Conservation (phyloP, 768 basidiomycete genomes). For the Boletus edulis region DNA sequence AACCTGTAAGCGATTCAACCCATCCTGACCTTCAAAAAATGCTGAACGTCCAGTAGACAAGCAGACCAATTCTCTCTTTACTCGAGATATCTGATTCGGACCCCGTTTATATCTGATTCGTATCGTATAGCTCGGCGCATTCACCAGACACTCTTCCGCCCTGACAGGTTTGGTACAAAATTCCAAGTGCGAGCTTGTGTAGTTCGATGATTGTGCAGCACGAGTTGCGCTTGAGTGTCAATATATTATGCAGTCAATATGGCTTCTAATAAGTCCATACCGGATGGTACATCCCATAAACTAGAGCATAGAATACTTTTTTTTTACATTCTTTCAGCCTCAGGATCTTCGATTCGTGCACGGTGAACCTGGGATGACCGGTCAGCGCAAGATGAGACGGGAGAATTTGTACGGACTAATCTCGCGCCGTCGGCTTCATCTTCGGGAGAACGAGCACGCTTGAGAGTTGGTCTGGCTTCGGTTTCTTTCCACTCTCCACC, state of each 20-base stretch:
- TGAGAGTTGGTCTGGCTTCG: conserved; percentile 48
- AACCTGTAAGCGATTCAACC: conserved; percentile 39
- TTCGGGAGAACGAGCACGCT: conserved; percentile 74
- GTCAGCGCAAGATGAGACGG: conserved; percentile 4
- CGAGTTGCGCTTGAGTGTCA: background rate
- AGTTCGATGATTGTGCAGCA: conserved; percentile 39
- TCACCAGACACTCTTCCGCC: conserved; percentile 54
- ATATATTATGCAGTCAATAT: conserved; percentile 12
- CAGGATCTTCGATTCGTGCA: conserved; percentile 59
- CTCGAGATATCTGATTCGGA: conserved; percentile 55
- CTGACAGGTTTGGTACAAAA: conserved; percentile 34
- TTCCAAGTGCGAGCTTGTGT: conserved; percentile 49
- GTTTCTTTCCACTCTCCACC: conserved; percentile 84
- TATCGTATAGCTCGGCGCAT: conserved; percentile 60
- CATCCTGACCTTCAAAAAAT: background rate
- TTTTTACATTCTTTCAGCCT: conserved; percentile 67
- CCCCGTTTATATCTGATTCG: conserved; percentile 61
- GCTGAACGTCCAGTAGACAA: conserved; percentile 29
- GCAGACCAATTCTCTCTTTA: conserved; percentile 40
- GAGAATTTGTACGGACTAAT: conserved; percentile 42
- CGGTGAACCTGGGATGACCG: conserved; percentile 48
- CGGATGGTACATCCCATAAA: conserved; percentile 15
- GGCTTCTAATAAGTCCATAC: conserved; percentile 15
- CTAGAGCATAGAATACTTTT: conserved; percentile 21
- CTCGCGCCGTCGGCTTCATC: conserved; percentile 65